phyloP scores from a whole-genome alignment of 495 filamentous ascomycete species.

The Penicillium daleae region DNA sequence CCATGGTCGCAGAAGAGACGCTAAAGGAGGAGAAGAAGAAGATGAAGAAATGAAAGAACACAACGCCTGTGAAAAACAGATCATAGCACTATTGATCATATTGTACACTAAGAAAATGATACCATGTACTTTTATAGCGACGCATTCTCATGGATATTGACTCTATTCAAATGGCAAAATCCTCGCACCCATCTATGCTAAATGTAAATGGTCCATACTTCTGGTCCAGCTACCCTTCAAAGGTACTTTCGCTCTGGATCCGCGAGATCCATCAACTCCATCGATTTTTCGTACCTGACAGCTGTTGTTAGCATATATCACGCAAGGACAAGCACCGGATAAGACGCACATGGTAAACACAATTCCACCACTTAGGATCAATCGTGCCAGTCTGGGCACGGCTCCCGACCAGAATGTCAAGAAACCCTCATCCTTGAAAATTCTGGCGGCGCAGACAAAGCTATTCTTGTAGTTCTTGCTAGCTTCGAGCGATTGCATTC shows the following conservation, averaged over 20 bases:
- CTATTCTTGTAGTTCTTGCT: constrained; percentile 83
- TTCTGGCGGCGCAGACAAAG: constrained; percentile 78
- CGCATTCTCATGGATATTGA: constrained; percentile 10
- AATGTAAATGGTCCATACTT: background rate
- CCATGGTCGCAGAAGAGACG: constrained; percentile 56
- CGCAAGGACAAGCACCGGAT: background rate
- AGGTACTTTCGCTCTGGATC: constrained; percentile 89
- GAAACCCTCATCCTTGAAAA: constrained; percentile 87
- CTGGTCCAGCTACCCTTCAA: constrained; percentile 36
- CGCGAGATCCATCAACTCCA: constrained; percentile 78
- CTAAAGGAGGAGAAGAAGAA: constrained; percentile 28
- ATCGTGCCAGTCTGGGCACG: constrained; percentile 76
- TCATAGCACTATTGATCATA: background rate
- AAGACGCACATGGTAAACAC: constrained; percentile 87
- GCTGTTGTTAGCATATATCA: constrained; percentile 17
- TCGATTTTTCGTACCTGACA: constrained; percentile 89
- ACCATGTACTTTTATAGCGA: constrained; percentile 26
- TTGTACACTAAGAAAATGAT: constrained; percentile 27
- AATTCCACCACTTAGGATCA: constrained; percentile 92
- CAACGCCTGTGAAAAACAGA: background rate
- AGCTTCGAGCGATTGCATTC: constrained; percentile 97
- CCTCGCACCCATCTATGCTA: constrained; percentile 40
- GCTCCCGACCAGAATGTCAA: constrained; percentile 95
- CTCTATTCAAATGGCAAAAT: constrained; percentile 58
- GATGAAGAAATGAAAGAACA: background rate